Conservation (phyloP, 345 rosid species). For the Lagerstroemia speciosa region DNA sequence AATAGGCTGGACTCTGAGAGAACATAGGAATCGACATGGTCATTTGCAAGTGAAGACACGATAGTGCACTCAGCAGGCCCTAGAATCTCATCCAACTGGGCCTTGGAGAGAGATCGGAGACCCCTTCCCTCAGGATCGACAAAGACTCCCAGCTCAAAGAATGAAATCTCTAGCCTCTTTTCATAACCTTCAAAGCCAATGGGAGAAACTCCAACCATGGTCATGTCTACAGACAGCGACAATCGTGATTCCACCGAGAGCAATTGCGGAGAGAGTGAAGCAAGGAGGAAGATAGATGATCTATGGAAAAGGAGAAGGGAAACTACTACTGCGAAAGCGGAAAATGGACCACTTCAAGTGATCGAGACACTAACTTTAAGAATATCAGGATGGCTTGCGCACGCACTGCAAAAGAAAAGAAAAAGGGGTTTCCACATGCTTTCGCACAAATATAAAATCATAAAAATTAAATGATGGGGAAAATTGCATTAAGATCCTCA, state of each 20-base stretch:
- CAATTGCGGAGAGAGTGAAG: slow-evolving; percentile 6
- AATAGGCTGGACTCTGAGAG: slow-evolving; percentile 85
- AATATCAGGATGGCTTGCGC: slow-evolving; percentile 65
- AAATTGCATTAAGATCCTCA: background rate
- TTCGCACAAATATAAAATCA: background rate
- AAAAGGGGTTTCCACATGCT: background rate
- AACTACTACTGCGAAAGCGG: slow-evolving; percentile 13
- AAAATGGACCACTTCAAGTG: slow-evolving; percentile 26
- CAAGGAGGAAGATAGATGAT: slow-evolving; percentile 14
- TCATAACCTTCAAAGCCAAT: slow-evolving; percentile 93
- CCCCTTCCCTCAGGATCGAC: slow-evolving; percentile 59
- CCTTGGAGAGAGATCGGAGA: slow-evolving; percentile 46
- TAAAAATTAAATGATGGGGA: background rate
- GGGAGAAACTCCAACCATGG: slow-evolving; percentile 44
- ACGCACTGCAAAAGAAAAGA: slow-evolving; percentile 38
- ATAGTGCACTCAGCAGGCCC: slow-evolving; percentile 70
- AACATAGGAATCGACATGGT: slow-evolving; percentile 56
- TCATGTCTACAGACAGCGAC: slow-evolving; percentile 14
- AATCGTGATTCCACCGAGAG: slow-evolving; percentile 5
- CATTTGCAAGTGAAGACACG: slow-evolving; percentile 55
- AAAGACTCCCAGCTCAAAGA: slow-evolving; percentile 47
- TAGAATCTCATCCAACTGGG: slow-evolving; percentile 60
- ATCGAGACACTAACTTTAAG: slow-evolving; percentile 17
- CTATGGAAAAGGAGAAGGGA: slow-evolving; percentile 3
- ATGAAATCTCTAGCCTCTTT: slow-evolving; percentile 72